Conservation (phyloP, 2,329 filamentous ascomycete species). For the Ceratocystis huliohia region DNA sequence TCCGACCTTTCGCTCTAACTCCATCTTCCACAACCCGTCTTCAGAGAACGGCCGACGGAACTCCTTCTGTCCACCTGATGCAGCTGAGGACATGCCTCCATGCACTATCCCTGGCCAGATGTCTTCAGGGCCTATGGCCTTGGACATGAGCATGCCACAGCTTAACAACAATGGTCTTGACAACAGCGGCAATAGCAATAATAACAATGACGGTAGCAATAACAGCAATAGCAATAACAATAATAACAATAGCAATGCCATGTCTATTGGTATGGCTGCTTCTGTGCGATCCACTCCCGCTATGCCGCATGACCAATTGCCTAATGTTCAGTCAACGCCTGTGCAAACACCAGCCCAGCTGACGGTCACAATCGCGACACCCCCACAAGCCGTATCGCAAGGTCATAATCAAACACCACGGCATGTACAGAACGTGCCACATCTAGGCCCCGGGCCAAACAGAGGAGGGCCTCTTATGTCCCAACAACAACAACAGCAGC, state of each 20-base stretch:
- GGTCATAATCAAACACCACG: constrained; percentile 18
- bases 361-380: constrained; percentile 24
- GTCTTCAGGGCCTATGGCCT: constrained; percentile 17
- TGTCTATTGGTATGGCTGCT: constrained; percentile 8
- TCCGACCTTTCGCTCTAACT: constrained; percentile 51
- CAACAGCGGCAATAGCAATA: neutral
- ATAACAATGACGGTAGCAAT: neutral
- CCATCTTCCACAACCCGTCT: constrained; percentile 50
- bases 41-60: constrained; percentile 46
- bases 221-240: neutral
- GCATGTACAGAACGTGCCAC: constrained; percentile 10
- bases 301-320: constrained; percentile 14
- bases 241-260: neutral
- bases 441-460: constrained; percentile 6
- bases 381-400: constrained; percentile 9
- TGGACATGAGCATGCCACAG: constrained; percentile 18
- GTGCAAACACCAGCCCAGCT: constrained; percentile 24
- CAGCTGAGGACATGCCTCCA: constrained; percentile 22
- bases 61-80: constrained; percentile 52
- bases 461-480: constrained; percentile 11
- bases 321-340: constrained; percentile 13
- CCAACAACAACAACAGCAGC: constrained; percentile 19
- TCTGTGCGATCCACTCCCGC: constrained; percentile 14
- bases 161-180: neutral
- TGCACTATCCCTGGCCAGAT: constrained; percentile 16